A percentile compares a stretch with the other conserved stretches of the same genome.
phyloP scores from a whole-genome alignment of 2,329 filamentous ascomycete genomes.

The Xylariales sp. region DNA sequence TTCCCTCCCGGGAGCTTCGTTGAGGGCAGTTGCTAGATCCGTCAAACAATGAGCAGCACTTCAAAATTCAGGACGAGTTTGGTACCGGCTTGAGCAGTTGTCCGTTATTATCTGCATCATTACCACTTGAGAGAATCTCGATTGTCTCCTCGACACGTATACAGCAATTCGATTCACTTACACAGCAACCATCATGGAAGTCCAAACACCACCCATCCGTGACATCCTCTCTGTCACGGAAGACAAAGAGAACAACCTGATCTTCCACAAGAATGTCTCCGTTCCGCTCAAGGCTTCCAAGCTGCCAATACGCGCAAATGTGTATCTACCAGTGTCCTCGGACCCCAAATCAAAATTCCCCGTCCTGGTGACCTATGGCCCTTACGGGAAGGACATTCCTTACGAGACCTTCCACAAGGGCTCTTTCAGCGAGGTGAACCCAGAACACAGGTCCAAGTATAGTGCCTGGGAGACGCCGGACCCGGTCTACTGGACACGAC shows the following conservation, averaged over 20 bases:
- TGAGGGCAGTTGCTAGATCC: constrained; percentile 7
- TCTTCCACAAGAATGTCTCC: constrained; percentile 29
- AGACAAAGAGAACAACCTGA: constrained; percentile 23
- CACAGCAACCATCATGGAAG: constrained; percentile 12
- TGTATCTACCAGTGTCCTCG: constrained; percentile 29
- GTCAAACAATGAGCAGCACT: constrained; percentile 2
- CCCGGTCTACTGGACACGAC: constrained; percentile 49
- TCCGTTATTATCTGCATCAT: too few species aligned
- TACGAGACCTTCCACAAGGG: constrained; percentile 44
- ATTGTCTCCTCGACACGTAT: not conserved
- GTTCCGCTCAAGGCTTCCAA: constrained; percentile 25
- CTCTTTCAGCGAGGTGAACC: constrained; percentile 46
- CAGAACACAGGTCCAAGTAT: constrained; percentile 47
- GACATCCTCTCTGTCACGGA: constrained; percentile 15
- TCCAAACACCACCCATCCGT: constrained; percentile 16
- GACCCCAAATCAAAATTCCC: constrained; percentile 38
- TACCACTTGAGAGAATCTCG: too few species aligned
- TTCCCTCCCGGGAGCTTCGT: not conserved
- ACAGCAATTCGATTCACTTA: not conserved
- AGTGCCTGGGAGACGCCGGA: constrained; percentile 58
- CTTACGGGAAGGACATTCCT: constrained; percentile 68
- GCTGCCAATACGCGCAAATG: constrained; percentile 31
- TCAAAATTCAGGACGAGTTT: not conserved
- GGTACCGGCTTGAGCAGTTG: too few species aligned
- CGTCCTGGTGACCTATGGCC: constrained; percentile 66